Percentiles rank a stretch among this genome's conserved stretches.
Conservation (phyloP, 805 yeast genomes). For the Hanseniaspora mollemarum region DNA sequence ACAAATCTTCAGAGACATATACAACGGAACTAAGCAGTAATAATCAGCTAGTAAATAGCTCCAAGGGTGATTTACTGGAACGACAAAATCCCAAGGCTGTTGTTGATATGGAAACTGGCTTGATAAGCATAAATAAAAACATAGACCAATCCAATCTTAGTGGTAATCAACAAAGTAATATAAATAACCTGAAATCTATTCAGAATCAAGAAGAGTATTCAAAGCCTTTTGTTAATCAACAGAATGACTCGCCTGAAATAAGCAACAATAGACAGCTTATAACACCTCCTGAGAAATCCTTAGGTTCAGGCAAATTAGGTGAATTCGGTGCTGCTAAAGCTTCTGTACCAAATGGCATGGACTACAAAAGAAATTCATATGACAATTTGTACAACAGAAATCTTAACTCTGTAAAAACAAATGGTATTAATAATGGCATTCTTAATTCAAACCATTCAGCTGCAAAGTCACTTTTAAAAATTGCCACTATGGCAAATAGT, state of each 20-base stretch:
- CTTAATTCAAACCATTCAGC: neutral
- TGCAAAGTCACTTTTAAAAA: slow-evolving; percentile 5
- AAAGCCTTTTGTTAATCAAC: neutral
- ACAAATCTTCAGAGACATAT: neutral
- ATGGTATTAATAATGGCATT: neutral
- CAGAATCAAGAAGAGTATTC: neutral
- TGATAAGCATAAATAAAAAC: neutral
- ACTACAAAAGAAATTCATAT: too few relatives aligned
- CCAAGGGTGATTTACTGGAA: neutral
- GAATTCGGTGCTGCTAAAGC: too few relatives aligned
- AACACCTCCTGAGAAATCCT: too few relatives aligned
- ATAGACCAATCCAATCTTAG: neutral
- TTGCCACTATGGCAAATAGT: slow-evolving; percentile 12
- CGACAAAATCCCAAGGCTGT: neutral
- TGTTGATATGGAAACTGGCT: neutral
- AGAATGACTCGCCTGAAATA: too few relatives aligned
- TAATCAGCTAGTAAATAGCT: neutral
- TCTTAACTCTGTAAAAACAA: too few relatives aligned
- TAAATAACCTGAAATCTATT: neutral
- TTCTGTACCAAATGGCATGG: too few relatives aligned
- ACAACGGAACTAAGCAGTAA: neutral
- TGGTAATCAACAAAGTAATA: neutral
- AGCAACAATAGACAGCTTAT: too few relatives aligned
- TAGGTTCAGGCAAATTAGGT: too few relatives aligned
- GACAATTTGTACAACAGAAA: too few relatives aligned